Evolutionary conservation across 805 yeast species (phyloP), one percentile per base, ranked within the genome.

Genomic region (Metschnikowia picachoensis): DNA sequence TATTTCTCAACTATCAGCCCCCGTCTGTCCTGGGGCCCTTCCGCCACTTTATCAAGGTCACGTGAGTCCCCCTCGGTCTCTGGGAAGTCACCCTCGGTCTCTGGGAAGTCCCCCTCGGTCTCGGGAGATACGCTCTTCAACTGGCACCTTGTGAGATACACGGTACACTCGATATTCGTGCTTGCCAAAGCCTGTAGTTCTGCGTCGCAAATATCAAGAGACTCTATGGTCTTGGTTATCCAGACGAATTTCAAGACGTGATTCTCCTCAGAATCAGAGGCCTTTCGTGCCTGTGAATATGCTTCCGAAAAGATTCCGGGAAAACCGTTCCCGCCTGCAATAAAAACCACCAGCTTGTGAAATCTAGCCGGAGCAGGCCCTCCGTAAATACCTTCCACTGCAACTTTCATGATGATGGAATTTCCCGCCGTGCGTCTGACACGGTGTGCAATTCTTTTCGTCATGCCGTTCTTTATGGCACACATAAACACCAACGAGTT

Each of bases 241-340:
- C 74, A 70, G 50, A 60, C 53, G 36, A 70, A 57, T 50, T 60
- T 67, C 17, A 49, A 12, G 8, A 30, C 39, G 30, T 46, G 39
- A 17, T 30, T n/a, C 5, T 32, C 6, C 15, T 30, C n/a, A 14
- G 40, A 5, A 14, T 29, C 31, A 20, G 20, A 20, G 20, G 20
- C 20, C 37, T 35, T 37, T 29, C 46, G 45, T 15, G 59, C 57
- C 27, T 65, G 48, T 15, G 59, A 57, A 13, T 47, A 48, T 12
- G 68, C 77, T 46, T 78, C 72, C 2, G 79, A 67, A 36, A 75
- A 65, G 7, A 79, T 67, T 0, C 80, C 83, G 0, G 87, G 78
- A 57, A 81, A 72, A 5, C 87, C 87, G 48, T 78, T 77, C 3
- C 87, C 87, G 10, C 86, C 86, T 3, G 83, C 83, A 35, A 81